Base-by-base conservation (phyloP, 2,329 filamentous ascomycete species). In the Aspergillus fructus region DNA sequence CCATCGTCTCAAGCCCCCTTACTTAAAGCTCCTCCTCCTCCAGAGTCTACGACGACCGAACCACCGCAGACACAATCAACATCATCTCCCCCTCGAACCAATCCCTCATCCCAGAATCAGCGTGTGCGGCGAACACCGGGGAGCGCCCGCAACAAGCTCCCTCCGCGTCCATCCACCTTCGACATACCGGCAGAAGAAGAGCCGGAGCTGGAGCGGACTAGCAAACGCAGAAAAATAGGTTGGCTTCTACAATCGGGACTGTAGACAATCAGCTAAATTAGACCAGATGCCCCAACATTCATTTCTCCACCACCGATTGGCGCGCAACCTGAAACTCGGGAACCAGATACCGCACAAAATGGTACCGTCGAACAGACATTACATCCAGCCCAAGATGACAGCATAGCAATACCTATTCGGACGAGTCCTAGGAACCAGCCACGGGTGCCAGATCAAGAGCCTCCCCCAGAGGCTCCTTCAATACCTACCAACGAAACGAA, bases 181-280 rank as follows among this genome's bases (percentile, higher is more conserved):
- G 74, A 76, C 49, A 68, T 74, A 54, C 71, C 71, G 2, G 62
- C 63, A 4, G 71, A 76, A 21, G 69, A 71, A 30, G 59, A 62
- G 21, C 53, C 62, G 13, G 65, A 69, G 24, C 62, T 65, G 37
- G 61, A 56, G 11, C 67, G 66, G 41, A 71, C 66, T 55, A 68
- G 59, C 27, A 74, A 74, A 60, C 62, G 71, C 50, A 68, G 71
- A 61, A 72, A 64, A 58, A 63, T 72, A 39, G 66, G 72, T 74
- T 53, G 12, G 72, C 67, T n/a, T 19, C 9, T 1, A 8, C 12
- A 13, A 17, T 21, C 21, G 4, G 3, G 11, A 23, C 33, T 43
- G 21, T 27, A 19, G 27, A 15, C 21, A 4, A 12, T 46, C 27
- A 5, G 41, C 51, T 54, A 40, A 55, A 53, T 19, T 9, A 23